Conservation (phyloP, 306 rosid genomes). For the Astragalus membranaceus region DNA sequence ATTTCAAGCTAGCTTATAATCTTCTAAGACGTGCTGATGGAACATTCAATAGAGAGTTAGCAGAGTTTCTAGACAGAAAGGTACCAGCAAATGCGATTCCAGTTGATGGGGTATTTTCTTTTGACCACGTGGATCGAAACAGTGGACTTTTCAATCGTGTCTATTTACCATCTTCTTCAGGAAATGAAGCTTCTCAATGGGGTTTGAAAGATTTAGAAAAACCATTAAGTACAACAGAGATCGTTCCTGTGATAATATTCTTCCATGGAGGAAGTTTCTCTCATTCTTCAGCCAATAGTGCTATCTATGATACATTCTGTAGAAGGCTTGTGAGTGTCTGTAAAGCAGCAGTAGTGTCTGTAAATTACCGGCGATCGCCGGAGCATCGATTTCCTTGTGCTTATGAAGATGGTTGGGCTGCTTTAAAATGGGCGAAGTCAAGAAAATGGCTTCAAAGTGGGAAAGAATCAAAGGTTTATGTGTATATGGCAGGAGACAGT, state of each 20-base stretch:
- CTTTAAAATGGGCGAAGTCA: conserved; percentile 67
- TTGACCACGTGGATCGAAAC: conserved; percentile 62
- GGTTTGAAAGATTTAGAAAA: conserved; percentile 43
- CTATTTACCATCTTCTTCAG: conserved; percentile 42
- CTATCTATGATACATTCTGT: conserved; percentile 78
- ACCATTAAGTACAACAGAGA: conserved; percentile 51
- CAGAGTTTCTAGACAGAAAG: conserved; percentile 82
- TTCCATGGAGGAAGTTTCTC: conserved; percentile 94
- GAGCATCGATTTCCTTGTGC: conserved; percentile 77
- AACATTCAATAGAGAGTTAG: conserved; percentile 71
- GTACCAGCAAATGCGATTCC: conserved; percentile 61
- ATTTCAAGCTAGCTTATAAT: conserved; percentile 89
- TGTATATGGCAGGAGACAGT: conserved; percentile 81
- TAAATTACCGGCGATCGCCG: conserved; percentile 74
- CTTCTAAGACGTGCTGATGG: conserved; percentile 84
- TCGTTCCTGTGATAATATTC: conserved; percentile 74
- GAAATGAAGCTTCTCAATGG: conserved; percentile 32
- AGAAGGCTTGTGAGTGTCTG: conserved; percentile 57
- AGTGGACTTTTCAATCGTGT: conserved; percentile 60
- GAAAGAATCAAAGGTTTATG: conserved; percentile 54
- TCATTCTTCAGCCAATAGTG: conserved; percentile 82
- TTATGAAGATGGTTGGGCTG: conserved; percentile 81
- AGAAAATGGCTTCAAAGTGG: conserved; percentile 79
- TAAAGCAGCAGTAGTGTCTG: conserved; percentile 75
- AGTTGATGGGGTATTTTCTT: conserved; percentile 71